phyloP scores from a whole-genome alignment of 352 stramenopile genomes.

The Phytophthora ohioensis region DNA sequence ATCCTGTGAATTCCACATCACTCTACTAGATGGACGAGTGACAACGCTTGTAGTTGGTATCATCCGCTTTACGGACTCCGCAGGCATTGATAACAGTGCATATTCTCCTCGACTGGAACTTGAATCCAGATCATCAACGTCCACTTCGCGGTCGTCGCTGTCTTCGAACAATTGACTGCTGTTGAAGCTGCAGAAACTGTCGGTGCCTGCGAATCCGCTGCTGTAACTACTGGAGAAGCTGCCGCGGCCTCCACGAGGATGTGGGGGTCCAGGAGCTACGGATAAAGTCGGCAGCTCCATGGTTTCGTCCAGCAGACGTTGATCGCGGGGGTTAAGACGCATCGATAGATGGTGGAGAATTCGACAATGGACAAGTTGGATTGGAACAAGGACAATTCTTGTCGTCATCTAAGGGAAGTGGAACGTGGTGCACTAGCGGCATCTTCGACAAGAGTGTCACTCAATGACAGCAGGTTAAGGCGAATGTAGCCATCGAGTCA shows the following conservation, averaged over 20 bases:
- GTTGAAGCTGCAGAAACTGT: conserved; percentile 39
- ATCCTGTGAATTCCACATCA: conserved; percentile 9
- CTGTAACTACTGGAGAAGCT: conserved; percentile 43
- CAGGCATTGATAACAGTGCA: conserved; percentile 37
- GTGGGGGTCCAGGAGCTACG: conserved; percentile 22
- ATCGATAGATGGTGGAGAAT: conserved; percentile 21
- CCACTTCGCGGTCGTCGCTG: conserved; percentile 29
- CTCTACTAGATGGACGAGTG: conserved; percentile 12
- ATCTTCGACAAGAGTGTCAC: conserved; percentile 26
- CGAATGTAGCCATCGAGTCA: conserved; percentile 39
- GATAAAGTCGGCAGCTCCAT: conserved; percentile 33
- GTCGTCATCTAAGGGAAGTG: conserved; percentile 30
- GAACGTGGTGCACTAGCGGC: conserved; percentile 17
- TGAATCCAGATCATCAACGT: conserved; percentile 32
- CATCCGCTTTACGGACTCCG: conserved; percentile 26
- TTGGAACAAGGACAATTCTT: not conserved
- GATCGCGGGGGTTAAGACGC: conserved; percentile 11
- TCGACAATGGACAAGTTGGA: conserved; percentile 14
- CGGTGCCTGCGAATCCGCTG: conserved; percentile 33
- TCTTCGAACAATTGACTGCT: conserved; percentile 40
- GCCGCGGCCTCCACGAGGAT: conserved; percentile 33
- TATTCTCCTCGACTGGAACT: conserved; percentile 37
- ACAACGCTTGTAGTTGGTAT: conserved; percentile 26
- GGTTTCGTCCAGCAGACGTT: conserved; percentile 36
- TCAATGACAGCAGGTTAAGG: conserved; percentile 3